Base-by-base conservation (phyloP, 2,329 filamentous ascomycete genomes). In the Metarhizium sp. region DNA sequence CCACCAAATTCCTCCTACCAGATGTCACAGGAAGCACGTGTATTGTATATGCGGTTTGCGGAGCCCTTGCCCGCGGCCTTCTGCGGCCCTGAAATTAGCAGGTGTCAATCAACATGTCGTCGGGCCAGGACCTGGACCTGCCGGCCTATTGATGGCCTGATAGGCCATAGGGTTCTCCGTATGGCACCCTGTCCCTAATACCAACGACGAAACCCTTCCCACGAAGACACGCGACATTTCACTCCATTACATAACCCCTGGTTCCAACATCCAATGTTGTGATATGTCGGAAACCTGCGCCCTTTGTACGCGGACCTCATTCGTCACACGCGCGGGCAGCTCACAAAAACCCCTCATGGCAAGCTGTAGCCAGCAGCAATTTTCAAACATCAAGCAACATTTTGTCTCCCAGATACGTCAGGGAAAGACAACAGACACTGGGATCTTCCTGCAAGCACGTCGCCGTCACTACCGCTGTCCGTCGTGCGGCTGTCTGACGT, bases 211-310 rank as follows among this genome's bases (percentile, higher is more conserved):
- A 49, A 49, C 47, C 47, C 20, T 49, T 38, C 38, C 40, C 14
- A 50, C 38, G 32, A 47, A 55, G 48, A 55, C 38, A 30, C 42
- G 48, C 53, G 53, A 48, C 34, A 52, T 52, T 20, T 38, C 8
- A 48, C 20, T 29, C 29, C 48, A 40, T 20, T 6, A 45, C 30
- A 29, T 42, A 45, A 32, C 40, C 40, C 54, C 50, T 29, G 45
- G 40, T 20, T 38, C 42, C 43, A 45, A 16, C 45, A 32, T 50
- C 32, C 29, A 20, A 29, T 50, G 45, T 48, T 18, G 50, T 50
- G 34, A 40, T 20, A 42, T 50, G 42, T 50, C 55, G 38, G 46
- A 36, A 36, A 43, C 32, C 38, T 20, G 14, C 43, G 30, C 18
- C 32, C 14, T 46, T 34, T 29, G 46, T n/a, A 20, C 53, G 40